These are phyloP conservation scores for Catenaria anguillulae DNA, from an alignment of 371 early-diverging fungal genomes.

Conservation along the genomic window DNA sequence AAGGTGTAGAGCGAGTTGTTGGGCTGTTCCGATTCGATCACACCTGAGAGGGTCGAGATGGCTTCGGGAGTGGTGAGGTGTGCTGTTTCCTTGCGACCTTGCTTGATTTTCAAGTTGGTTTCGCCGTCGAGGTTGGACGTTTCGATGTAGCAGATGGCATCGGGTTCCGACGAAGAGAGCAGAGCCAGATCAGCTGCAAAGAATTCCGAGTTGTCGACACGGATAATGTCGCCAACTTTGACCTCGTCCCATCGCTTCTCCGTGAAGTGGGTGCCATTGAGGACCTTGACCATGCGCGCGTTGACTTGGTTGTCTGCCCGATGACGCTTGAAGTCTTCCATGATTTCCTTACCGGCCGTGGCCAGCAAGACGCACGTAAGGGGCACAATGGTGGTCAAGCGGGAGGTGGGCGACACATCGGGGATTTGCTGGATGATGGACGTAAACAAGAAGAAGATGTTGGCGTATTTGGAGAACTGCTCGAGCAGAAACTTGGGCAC, in stretches of 20 bases:
- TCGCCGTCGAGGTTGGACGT: slow-evolving; percentile 95
- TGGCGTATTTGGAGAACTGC: slow-evolving; percentile 88
- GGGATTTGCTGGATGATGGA: slow-evolving; percentile 78
- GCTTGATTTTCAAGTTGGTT: slow-evolving; percentile 84
- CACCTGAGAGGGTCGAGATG: slow-evolving; percentile 32
- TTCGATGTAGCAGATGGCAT: slow-evolving; percentile 84
- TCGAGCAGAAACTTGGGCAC: slow-evolving; percentile 81
- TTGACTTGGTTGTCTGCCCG: slow-evolving; percentile 61
- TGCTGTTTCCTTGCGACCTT: slow-evolving; percentile 58
- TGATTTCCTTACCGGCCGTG: slow-evolving; percentile 89
- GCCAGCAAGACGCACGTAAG: slow-evolving; percentile 74
- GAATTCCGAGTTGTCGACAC: slow-evolving; percentile 66
- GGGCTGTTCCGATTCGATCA: slow-evolving; percentile 61
- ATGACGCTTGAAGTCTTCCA: slow-evolving; percentile 90
- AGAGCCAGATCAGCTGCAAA: slow-evolving; percentile 89
- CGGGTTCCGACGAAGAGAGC: slow-evolving; percentile 70
- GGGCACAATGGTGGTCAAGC: slow-evolving; percentile 81
- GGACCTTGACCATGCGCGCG: slow-evolving; percentile 46
- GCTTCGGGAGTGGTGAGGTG: slow-evolving; percentile 40
- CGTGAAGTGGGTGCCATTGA: slow-evolving; percentile 44
- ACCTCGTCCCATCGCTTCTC: slow-evolving; percentile 58
- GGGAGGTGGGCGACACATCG: slow-evolving; percentile 65
- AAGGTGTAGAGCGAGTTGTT: slow-evolving; percentile 78
- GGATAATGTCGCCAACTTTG: slow-evolving; percentile 79
- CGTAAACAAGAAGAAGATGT: slow-evolving; percentile 87